These are phyloP conservation scores for Mortierella claussenii DNA, from an alignment of 192 early-diverging fungal genomes.

Conservation along the genomic window DNA sequence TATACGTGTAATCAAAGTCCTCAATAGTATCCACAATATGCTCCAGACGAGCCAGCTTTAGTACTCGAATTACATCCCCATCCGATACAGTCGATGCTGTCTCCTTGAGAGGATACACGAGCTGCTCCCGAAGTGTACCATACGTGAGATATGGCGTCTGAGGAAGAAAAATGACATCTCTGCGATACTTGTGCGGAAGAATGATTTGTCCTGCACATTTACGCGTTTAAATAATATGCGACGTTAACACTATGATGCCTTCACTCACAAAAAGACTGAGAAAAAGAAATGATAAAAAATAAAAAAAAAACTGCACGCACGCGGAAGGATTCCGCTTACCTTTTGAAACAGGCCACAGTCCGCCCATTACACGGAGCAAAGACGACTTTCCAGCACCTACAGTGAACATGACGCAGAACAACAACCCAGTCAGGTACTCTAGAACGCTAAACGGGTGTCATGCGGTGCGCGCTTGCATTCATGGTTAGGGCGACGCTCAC, in stretches of 20 bases:
- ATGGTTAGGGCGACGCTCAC: no score
- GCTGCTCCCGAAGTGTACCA: slow-evolving; percentile 28
- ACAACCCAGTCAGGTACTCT: no score
- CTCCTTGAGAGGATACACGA: slow-evolving; percentile 17
- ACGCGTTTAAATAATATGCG: no score
- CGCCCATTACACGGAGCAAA: slow-evolving; percentile 78
- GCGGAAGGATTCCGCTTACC: no score
- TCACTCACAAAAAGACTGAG: no score
- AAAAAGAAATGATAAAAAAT: slow-evolving; percentile 8
- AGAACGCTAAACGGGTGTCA: no score
- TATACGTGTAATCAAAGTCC: slow-evolving; percentile 57
- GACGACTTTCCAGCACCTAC: slow-evolving; percentile 83
- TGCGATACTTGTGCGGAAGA: slow-evolving; percentile 58
- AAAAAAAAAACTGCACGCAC: slow-evolving; percentile 11
- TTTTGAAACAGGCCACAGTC: slow-evolving; percentile 72
- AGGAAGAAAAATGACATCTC: slow-evolving; percentile 32
- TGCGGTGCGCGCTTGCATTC: no score
- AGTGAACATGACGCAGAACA: no score
- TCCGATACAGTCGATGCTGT: slow-evolving; percentile 54
- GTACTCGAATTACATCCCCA: slow-evolving; percentile 48
- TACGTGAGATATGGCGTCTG: slow-evolving; percentile 32
- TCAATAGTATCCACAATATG: slow-evolving; percentile 52
- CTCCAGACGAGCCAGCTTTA: slow-evolving; percentile 51
- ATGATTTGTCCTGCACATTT: slow-evolving; percentile 71
- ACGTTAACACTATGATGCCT: no score